Evolutionary conservation across 345 rosid genomes (phyloP), one percentile per base, ranked within the genome.

Genomic region (Luvunga scandens): DNA sequence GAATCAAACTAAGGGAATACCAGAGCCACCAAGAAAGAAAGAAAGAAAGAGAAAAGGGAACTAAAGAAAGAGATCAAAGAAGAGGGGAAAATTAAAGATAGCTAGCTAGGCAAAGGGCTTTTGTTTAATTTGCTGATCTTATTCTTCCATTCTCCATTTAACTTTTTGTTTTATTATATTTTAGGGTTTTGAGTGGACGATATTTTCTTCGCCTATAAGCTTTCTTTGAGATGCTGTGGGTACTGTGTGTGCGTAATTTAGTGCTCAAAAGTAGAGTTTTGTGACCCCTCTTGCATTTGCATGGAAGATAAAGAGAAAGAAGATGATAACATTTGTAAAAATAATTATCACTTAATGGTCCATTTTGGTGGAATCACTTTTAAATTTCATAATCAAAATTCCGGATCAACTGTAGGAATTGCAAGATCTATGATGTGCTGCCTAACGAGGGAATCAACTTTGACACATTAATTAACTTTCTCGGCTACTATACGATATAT

Each of bases 121-220:
- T 84, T 78, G 64, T 36, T 77, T 68, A 62, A 60, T 24, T 73
- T 27, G 75, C 45, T 71, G 73, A 79, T 80, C 73, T 80, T 80
- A 82, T 81, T 85, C 79, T 86, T 83, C 69, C 67, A 72, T 82
- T 82, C 77, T 72, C 76, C 71, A 70, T 36, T 34, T 79, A 77
- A 67, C 85, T 83, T 87, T 84, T 83, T 84, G 85, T 89, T 83
- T 78, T 86, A 79, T 84, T 89, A 86, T 84, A 73, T 67, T 77
- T 90, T 88, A 89, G 93, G 95, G 97, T 80, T 86, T 83, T 83
- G 83, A 84, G 91, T 85, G 91, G 92, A 66, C 38, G 82, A 83
- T 59, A 79, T 78, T 83, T 83, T 77, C 95, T 91, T 91, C 81
- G 68, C 82, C 85, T 69, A 71, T 85, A 90, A 92, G 90, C 80